Percentiles rank a stretch among this genome's conserved stretches.
Evolutionary conservation across 140 eudicot species (phyloP).

Genomic region (Cichorium intybus): DNA sequence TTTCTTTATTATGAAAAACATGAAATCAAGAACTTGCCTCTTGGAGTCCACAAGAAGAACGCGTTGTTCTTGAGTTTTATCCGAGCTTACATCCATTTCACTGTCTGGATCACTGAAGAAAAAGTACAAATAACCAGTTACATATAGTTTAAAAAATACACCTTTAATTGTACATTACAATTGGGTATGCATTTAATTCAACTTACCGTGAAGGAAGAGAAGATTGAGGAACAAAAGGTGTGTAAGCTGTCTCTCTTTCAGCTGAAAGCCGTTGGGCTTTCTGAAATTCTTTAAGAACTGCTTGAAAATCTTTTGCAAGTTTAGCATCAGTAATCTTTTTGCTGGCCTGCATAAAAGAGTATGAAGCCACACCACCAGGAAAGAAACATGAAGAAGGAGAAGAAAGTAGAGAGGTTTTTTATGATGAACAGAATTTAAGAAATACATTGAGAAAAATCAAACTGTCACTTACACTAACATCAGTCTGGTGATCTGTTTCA

Average conservation of each 20-base stretch:
- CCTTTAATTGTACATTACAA: not conserved
- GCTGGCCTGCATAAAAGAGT: conserved; percentile 55
- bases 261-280: conserved; percentile 96
- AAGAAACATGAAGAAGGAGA: not conserved
- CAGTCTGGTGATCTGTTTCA: conserved; percentile 68
- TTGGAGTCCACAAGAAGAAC: conserved; percentile 81
- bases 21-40: conserved; percentile 46
- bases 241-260: conserved; percentile 92
- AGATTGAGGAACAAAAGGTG: conserved; percentile 83
- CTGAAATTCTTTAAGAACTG: conserved; percentile 84
- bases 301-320: conserved; percentile 95
- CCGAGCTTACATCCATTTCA: conserved; percentile 54
- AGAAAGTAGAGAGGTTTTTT: not conserved
- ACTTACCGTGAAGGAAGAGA: conserved; percentile 68
- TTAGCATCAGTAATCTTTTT: conserved; percentile 96
- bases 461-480: conserved; percentile 66
- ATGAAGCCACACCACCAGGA: conserved; percentile 1
- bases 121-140: not conserved
- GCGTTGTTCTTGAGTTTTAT: conserved; percentile 62
- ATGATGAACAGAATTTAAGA: not conserved
- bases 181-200: not conserved
- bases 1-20: not conserved
- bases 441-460: not conserved
- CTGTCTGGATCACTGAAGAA: conserved; percentile 58
- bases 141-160: not conserved